A percentile compares a stretch with the other conserved stretches of the same genome.
These are phyloP conservation scores for Wickerhamomyces canadensis DNA, from an alignment of 805 yeast species.

Conservation along the genomic window DNA sequence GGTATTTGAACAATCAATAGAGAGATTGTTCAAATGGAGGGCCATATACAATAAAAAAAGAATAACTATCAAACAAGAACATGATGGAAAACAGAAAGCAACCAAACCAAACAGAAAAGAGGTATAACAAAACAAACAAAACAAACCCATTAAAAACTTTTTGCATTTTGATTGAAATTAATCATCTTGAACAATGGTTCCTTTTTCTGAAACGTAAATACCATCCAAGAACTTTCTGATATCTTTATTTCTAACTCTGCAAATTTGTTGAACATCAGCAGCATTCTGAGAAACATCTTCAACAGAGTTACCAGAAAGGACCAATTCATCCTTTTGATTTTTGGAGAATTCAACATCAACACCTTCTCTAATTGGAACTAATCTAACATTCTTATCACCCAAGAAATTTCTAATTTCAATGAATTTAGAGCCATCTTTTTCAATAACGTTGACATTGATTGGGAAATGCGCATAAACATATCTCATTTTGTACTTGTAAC, in stretches of 20 bases:
- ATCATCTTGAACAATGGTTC: constrained; percentile 67
- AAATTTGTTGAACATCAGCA: constrained; percentile 96
- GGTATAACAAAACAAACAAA: no score
- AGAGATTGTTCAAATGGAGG: background rate
- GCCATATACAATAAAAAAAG: background rate
- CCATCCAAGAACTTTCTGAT: constrained; percentile 99
- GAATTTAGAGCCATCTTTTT: constrained; percentile 63
- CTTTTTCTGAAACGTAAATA: constrained; percentile 97
- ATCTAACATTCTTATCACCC: constrained; percentile 98
- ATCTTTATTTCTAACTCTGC: constrained; percentile 99
- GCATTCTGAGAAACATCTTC: constrained; percentile 98
- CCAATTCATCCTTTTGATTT: constrained; percentile 89
- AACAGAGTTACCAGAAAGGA: constrained; percentile 90
- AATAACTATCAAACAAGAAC: background rate
- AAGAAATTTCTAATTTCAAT: constrained; percentile 99
- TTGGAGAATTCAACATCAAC: constrained; percentile 78
- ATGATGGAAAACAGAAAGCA: background rate
- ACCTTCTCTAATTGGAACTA: constrained; percentile 81
- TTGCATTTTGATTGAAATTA: constrained; percentile 4
- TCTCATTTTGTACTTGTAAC: constrained; percentile 99
- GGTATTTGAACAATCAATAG: background rate
- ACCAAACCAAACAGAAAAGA: background rate
- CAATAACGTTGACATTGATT: constrained; percentile 91
- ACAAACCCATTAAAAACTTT: no score
- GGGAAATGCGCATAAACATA: constrained; percentile 99